Percentiles rank a stretch among this genome's conserved stretches.
Conservation (phyloP, 768 basidiomycete species). For the Rhizopogon roseolus region DNA sequence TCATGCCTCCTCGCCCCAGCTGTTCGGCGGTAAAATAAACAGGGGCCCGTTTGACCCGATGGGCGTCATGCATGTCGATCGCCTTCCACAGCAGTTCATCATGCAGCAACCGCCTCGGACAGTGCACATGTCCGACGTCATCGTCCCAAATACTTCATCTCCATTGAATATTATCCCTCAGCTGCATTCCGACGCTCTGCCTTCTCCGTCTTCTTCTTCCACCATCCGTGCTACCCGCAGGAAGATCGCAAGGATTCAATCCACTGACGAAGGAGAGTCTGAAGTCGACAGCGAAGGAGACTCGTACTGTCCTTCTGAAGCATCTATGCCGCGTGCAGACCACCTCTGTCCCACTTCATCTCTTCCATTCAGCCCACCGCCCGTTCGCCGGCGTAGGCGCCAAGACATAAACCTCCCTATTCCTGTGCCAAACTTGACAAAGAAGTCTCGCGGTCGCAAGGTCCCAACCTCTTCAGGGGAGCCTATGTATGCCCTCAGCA, state of each 20-base stretch:
- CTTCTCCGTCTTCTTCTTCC: background rate
- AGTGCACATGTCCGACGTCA: slow-evolving; percentile 20
- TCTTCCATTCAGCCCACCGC: background rate
- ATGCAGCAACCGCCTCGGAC: slow-evolving; percentile 7
- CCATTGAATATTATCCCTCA: background rate
- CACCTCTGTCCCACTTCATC: slow-evolving; percentile 5
- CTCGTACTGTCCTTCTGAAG: slow-evolving; percentile 17
- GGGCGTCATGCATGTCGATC: background rate
- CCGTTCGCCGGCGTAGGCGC: slow-evolving; percentile 17
- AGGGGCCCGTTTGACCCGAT: background rate
- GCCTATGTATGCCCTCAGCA: slow-evolving; percentile 18
- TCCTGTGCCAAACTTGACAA: slow-evolving; percentile 46
- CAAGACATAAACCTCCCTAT: slow-evolving; percentile 29
- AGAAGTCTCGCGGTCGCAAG: slow-evolving; percentile 42
- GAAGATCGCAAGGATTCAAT: background rate
- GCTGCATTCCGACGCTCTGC: background rate
- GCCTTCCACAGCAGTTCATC: background rate
- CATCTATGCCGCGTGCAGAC: slow-evolving; percentile 3
- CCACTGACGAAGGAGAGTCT: background rate
- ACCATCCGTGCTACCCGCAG: background rate
- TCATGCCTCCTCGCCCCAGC: background rate
- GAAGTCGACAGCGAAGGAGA: slow-evolving; percentile 18
- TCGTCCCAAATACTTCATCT: background rate
- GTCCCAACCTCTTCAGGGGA: slow-evolving; percentile 36
- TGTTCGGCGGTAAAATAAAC: background rate